These are phyloP conservation scores for Sclerotinia trifoliorum DNA, from an alignment of 2,329 filamentous ascomycete species.

Conservation along the genomic window DNA sequence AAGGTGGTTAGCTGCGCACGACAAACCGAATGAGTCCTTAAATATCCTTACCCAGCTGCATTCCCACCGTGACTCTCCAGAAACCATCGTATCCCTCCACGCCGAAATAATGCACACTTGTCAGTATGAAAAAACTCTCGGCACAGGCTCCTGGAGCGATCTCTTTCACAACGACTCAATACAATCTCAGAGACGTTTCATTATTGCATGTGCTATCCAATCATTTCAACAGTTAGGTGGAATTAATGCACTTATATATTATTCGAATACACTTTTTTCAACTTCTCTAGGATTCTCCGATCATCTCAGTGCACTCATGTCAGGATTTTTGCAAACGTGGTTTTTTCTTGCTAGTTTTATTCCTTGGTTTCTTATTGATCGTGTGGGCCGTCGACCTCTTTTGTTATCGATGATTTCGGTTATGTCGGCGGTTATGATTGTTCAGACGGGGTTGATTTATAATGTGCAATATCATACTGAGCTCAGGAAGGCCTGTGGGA, in stretches of 20 bases:
- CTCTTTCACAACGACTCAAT: slow-evolving; percentile 32
- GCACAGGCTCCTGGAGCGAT: slow-evolving; percentile 38
- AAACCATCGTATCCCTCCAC: slow-evolving; percentile 36
- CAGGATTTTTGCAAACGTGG: slow-evolving; percentile 52
- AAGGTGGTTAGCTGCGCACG: slow-evolving; percentile 46
- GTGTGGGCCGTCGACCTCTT: slow-evolving; percentile 64
- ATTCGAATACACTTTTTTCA: slow-evolving; percentile 48
- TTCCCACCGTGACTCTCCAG: slow-evolving; percentile 28
- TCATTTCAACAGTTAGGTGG: slow-evolving; percentile 51
- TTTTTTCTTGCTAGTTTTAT: slow-evolving; percentile 45
- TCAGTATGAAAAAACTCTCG: slow-evolving; percentile 40
- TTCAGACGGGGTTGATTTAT: slow-evolving; percentile 45
- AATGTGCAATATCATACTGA: slow-evolving; percentile 42
- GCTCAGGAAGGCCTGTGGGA: slow-evolving; percentile 41
- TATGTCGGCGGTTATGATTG: slow-evolving; percentile 45
- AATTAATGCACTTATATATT: slow-evolving; percentile 46
- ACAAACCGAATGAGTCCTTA: slow-evolving; percentile 44
- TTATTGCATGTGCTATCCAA: slow-evolving; percentile 50
- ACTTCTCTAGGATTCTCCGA: slow-evolving; percentile 45
- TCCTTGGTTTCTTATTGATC: slow-evolving; percentile 47
- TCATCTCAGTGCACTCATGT: slow-evolving; percentile 50
- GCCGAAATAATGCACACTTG: slow-evolving; percentile 39
- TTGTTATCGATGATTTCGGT: slow-evolving; percentile 55
- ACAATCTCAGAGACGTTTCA: slow-evolving; percentile 51
- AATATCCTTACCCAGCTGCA: slow-evolving; percentile 53